Conservation (phyloP, 306 rosid genomes). For the Fagus sylvatica region DNA sequence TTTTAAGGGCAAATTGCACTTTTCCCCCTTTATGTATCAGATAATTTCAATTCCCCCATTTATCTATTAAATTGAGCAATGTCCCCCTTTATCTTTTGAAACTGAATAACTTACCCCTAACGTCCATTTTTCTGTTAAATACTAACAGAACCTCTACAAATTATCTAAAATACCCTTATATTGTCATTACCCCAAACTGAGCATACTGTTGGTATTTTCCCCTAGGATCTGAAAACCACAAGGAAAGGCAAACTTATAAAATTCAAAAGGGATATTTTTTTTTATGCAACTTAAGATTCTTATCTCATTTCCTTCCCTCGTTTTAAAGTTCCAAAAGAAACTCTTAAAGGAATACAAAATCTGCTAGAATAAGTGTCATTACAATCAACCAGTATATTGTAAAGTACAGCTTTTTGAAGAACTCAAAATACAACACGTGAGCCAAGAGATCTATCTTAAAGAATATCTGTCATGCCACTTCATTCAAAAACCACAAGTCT, state of each 20-base stretch:
- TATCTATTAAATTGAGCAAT: too few relatives aligned
- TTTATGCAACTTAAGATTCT: neutral
- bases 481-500: conserved; percentile 23
- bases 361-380: neutral
- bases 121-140: too few relatives aligned
- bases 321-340: neutral
- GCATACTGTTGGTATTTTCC: too few relatives aligned
- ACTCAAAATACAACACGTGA: conserved; percentile 26
- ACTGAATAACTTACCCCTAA: too few relatives aligned
- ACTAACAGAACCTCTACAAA: too few relatives aligned
- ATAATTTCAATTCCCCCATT: too few relatives aligned
- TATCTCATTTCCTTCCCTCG: too few relatives aligned
- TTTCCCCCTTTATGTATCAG: too few relatives aligned
- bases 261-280: neutral
- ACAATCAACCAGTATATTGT: neutral
- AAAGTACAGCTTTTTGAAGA: neutral
- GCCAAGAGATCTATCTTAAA: conserved; percentile 13
- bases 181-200: too few relatives aligned
- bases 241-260: neutral
- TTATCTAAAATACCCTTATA: too few relatives aligned
- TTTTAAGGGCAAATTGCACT: too few relatives aligned
- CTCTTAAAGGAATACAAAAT: neutral
- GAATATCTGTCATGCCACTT: conserved; percentile 21
- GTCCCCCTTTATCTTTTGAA: too few relatives aligned
- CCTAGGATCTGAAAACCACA: neutral